Evolutionary conservation across 2,329 filamentous ascomycete species (phyloP).

Genomic region (Basipetospora chlamydospora): DNA sequence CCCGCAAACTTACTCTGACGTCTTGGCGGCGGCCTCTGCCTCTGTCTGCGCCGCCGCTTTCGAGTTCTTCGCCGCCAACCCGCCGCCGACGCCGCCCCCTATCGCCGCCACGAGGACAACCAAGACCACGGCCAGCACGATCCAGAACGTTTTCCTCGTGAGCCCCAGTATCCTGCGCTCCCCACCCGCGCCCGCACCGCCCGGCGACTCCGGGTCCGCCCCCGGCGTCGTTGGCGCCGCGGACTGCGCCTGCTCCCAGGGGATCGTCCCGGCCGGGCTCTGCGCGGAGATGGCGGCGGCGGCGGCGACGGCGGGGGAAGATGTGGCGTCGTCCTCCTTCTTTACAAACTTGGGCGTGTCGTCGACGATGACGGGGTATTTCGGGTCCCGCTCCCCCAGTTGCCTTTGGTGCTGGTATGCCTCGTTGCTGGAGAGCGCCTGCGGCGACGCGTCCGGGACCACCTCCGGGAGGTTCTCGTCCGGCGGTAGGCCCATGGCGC

Average conservation of each 20-base stretch:
- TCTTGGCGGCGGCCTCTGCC: too few species aligned
- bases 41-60: neutral
- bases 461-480: constrained; percentile 8
- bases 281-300: too few species aligned
- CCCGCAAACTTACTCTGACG: neutral
- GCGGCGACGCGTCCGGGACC: constrained; percentile 5
- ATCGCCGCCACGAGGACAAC: constrained; percentile 9
- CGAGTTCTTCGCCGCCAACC: neutral
- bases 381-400: constrained; percentile 1
- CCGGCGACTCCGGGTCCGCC: neutral
- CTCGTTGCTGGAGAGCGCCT: constrained; percentile 2
- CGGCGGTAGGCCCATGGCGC: neutral
- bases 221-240: neutral
- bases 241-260: neutral
- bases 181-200: neutral
- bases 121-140: constrained; percentile 7
- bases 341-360: neutral
- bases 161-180: constrained; percentile 8
- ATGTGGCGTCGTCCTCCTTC: too few species aligned
- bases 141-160: constrained; percentile 8
- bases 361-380: constrained; percentile 2
- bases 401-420: neutral
- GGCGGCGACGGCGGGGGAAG: too few species aligned
- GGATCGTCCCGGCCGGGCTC: too few species aligned
- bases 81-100: constrained; percentile 10